These are phyloP conservation scores for Acanthamoeba polyphaga DNA, from an alignment of 208 protist species.

Conservation along the genomic window DNA sequence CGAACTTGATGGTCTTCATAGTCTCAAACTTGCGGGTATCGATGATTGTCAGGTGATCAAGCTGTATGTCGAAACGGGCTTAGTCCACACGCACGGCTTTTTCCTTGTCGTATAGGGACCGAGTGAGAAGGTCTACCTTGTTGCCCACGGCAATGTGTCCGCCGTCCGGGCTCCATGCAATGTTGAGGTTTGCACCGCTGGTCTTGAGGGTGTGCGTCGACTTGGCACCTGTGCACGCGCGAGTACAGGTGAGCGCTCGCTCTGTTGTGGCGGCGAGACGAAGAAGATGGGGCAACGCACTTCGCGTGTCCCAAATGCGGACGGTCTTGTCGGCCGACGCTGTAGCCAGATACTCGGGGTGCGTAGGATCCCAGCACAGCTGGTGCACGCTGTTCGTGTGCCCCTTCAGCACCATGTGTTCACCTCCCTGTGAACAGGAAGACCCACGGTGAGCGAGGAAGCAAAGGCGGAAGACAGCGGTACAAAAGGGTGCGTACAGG, in stretches of 20 bases:
- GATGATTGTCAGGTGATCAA: constrained; percentile 82
- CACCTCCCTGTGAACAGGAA: not conserved
- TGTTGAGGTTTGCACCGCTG: constrained; percentile 85
- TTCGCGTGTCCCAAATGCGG: constrained; percentile 83
- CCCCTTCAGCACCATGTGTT: constrained; percentile 77
- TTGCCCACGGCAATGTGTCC: constrained; percentile 83
- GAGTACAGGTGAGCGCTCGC: too few relatives aligned
- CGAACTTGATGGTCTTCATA: constrained; percentile 72
- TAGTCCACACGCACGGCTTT: not conserved
- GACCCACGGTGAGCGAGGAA: not conserved
- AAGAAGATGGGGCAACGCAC: not conserved
- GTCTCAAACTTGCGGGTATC: constrained; percentile 76
- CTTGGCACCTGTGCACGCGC: constrained; percentile 53
- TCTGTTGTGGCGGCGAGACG: not conserved
- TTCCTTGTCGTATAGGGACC: too few relatives aligned
- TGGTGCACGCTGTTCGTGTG: constrained; percentile 82
- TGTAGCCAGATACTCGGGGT: constrained; percentile 79
- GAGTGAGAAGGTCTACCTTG: constrained; percentile 56
- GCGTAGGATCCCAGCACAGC: constrained; percentile 79
- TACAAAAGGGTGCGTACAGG: not conserved
- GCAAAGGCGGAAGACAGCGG: not conserved
- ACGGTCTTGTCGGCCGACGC: constrained; percentile 85
- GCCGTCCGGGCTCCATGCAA: constrained; percentile 82
- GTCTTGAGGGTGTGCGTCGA: constrained; percentile 77
- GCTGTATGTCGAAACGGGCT: not conserved